Conservation (phyloP, 768 basidiomycete species). For the Leccinum sublutescens region DNA sequence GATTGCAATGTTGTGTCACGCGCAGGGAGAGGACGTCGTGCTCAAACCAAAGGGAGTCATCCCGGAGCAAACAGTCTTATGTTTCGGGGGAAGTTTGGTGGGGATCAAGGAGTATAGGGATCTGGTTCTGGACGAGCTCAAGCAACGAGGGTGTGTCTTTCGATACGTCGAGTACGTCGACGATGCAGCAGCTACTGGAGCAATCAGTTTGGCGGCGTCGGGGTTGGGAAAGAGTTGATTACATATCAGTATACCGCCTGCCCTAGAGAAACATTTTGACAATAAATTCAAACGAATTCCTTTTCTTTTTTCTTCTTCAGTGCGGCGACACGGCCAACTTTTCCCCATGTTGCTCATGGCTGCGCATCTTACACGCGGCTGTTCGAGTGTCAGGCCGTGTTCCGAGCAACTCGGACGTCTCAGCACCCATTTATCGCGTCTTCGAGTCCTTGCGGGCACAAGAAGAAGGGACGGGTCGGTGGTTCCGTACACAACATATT, state of each 20-base stretch:
- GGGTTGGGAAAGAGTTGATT: neutral
- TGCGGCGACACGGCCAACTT: constrained; percentile 81
- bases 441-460: constrained; percentile 27
- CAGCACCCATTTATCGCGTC: constrained; percentile 69
- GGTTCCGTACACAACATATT: constrained; percentile 47
- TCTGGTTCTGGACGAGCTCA: constrained; percentile 53
- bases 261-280: constrained; percentile 17
- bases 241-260: constrained; percentile 5
- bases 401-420: constrained; percentile 75
- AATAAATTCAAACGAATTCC: neutral
- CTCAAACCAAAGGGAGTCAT: constrained; percentile 40
- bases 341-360: constrained; percentile 93
- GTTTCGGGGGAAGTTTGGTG: constrained; percentile 78
- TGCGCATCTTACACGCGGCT: constrained; percentile 58
- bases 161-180: constrained; percentile 62
- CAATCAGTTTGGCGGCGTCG: constrained; percentile 47
- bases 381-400: constrained; percentile 92
- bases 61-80: constrained; percentile 59
- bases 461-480: constrained; percentile 76
- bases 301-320: constrained; percentile 35
- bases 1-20: constrained; percentile 45
- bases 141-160: constrained; percentile 59
- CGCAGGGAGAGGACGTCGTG: constrained; percentile 38
- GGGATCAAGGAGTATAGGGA: constrained; percentile 60
- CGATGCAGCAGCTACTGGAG: constrained; percentile 68